Evolutionary conservation across 495 filamentous ascomycete species (phyloP), one percentile per base, ranked within the genome.

Genomic region (Neurospora africana): DNA sequence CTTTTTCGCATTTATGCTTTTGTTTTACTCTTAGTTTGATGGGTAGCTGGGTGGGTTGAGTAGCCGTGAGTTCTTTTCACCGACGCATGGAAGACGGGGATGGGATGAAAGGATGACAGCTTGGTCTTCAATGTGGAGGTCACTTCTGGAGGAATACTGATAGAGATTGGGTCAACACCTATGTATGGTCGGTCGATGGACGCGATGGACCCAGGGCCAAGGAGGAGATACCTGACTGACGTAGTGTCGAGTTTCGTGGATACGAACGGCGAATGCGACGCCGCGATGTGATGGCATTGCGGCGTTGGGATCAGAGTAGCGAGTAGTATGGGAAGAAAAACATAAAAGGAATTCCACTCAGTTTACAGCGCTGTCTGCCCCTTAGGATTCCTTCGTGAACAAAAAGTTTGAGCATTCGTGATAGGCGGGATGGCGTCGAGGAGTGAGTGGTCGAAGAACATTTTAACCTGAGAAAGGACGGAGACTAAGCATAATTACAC

Each of bases 401-500:
- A n/a, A n/a, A 43, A 43, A n/a, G 41, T 1, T 19, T 43, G n/a
- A 40, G 17, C 19, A 43, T 19, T 17, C 40, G 40, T 41, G 41
- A 19, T 43, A 8, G 13, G 37, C 37, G 10, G 10, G 38, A 15
- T 40, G 13, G 13, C 15, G 38, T 13, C n/a, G 15, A 6, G 15
- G 38, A 43, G 17, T 30, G 7, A n/a, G 7, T 43, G 5, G 17
- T n/a, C 2, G 19, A 5, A 19, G 2, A 43, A n/a, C 19, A 19
- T n/a, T 19, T 4, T n/a, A 17, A n/a, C 41, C 0, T n/a, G 41
- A 7, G 9, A n/a, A 19, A 43, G 3, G 3, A n/a, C 0, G 2
- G 3, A 3, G 6, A 3, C 2, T n/a, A 0, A n/a, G 41, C 0
- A 43, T n/a, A 0, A 0, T 0, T 43, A 43, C 41, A 43, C n/a